Conservation (phyloP, 768 basidiomycete species). For the Lyophyllum atratum region DNA sequence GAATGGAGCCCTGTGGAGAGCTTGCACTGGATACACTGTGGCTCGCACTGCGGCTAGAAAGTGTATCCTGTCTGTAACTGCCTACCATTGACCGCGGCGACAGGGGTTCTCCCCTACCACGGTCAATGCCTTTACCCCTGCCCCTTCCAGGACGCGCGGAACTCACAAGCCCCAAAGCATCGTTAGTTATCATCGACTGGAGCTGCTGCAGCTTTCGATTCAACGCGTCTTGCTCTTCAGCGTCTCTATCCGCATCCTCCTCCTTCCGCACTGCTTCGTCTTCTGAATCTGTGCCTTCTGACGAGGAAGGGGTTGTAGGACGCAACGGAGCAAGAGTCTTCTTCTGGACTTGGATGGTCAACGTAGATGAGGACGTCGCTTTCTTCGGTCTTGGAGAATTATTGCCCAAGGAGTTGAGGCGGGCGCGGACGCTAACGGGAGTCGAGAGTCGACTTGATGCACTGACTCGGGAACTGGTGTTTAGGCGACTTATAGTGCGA, state of each 20-base stretch:
- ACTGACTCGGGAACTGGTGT: constrained; percentile 35
- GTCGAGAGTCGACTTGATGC: constrained; percentile 49
- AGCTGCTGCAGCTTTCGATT: constrained; percentile 70
- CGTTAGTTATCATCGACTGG: constrained; percentile 72
- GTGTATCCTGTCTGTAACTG: constrained; percentile 38
- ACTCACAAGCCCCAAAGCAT: constrained; percentile 69
- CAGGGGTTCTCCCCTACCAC: constrained; percentile 40
- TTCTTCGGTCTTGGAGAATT: constrained; percentile 55
- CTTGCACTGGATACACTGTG: constrained; percentile 75
- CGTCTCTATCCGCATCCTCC: constrained; percentile 68
- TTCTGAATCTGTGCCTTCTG: constrained; percentile 55
- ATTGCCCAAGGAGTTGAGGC: constrained; percentile 67
- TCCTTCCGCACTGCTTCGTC: constrained; percentile 64
- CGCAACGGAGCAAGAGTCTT: constrained; percentile 38
- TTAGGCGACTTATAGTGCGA: constrained; percentile 31
- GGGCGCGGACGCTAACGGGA: constrained; percentile 67
- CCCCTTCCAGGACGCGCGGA: constrained; percentile 32
- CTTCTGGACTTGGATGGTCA: constrained; percentile 63
- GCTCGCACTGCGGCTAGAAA: constrained; percentile 57
- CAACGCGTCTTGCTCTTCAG: constrained; percentile 69
- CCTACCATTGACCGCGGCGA: constrained; percentile 38
- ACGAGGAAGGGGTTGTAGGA: constrained; percentile 53
- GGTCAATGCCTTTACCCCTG: constrained; percentile 44
- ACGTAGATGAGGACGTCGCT: constrained; percentile 65
- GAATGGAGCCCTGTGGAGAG: constrained; percentile 78